Percentiles rank a stretch among this genome's conserved stretches.
Evolutionary conservation across 2,329 filamentous ascomycete genomes (phyloP).

Genomic region (Diaporthe ilicicola): DNA sequence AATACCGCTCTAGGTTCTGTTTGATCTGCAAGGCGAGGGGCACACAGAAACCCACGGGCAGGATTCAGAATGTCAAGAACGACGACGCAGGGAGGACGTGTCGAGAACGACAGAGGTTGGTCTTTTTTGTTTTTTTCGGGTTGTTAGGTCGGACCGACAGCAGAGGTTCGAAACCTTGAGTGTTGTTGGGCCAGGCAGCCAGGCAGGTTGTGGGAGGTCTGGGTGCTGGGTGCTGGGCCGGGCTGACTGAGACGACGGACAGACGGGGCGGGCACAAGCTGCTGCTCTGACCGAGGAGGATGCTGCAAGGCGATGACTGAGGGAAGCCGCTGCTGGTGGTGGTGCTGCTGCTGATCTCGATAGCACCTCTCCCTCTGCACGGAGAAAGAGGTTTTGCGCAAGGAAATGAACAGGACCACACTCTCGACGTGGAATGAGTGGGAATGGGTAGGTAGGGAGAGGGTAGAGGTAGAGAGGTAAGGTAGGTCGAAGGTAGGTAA

Average conservation of each 20-base stretch:
- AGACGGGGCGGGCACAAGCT: slow-evolving; percentile 9
- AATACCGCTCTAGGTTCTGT: slow-evolving; percentile 27
- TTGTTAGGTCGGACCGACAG: slow-evolving; percentile 11
- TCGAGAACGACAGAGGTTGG: neutral
- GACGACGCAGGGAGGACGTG: neutral
- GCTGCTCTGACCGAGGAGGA: slow-evolving; percentile 2
- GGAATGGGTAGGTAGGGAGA: slow-evolving; percentile 13
- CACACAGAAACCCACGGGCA: slow-evolving; percentile 1
- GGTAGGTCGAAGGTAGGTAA: slow-evolving; percentile 3
- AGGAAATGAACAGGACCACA: slow-evolving; percentile 16
- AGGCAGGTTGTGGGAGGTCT: neutral
- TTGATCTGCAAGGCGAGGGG: slow-evolving; percentile 23
- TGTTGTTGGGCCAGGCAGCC: slow-evolving; percentile 7
- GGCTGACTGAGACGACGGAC: slow-evolving; percentile 22
- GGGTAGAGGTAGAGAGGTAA: neutral
- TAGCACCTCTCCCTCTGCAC: neutral
- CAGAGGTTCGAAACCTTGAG: slow-evolving; percentile 1
- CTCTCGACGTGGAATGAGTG: slow-evolving; percentile 17
- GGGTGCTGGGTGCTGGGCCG: neutral
- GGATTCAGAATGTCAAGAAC: slow-evolving; percentile 7
- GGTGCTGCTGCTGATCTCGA: neutral
- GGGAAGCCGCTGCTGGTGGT: neutral
- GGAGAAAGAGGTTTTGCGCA: neutral
- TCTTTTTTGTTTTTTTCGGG: too few species aligned
- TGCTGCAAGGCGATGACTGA: slow-evolving; percentile 27